Percentiles rank a stretch among this genome's conserved stretches.
These are phyloP conservation scores for Colletotrichum gloeosporioides DNA, from an alignment of 2,329 filamentous ascomycete genomes.

Conservation along the genomic window DNA sequence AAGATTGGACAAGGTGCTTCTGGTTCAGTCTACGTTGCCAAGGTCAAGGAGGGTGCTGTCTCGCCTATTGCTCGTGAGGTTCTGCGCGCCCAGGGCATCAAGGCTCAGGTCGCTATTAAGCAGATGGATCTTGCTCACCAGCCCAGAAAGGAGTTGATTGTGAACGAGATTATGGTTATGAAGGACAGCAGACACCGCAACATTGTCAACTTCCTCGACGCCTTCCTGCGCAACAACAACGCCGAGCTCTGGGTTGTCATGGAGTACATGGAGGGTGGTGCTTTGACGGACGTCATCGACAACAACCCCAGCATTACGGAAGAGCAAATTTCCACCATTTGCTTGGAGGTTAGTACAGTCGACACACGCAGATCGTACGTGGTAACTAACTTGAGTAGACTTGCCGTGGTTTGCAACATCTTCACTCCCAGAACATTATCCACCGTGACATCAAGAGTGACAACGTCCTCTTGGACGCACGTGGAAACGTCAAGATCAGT, in stretches of 20 bases:
- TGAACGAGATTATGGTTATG: constrained; percentile 99
- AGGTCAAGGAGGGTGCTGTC: constrained; percentile 87
- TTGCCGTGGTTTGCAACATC: constrained; percentile 90
- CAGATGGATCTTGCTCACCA: constrained; percentile 99
- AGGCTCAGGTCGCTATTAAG: constrained; percentile 96
- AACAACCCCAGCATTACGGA: constrained; percentile 95
- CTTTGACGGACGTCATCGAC: constrained; percentile 97
- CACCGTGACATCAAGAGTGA: constrained; percentile 99
- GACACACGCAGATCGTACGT: neutral
- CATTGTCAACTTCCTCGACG: constrained; percentile 98
- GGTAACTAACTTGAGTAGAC: constrained; percentile 64
- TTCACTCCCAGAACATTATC: constrained; percentile 96
- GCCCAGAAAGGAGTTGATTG: constrained; percentile 95
- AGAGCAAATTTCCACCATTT: constrained; percentile 97
- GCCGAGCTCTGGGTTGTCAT: constrained; percentile 99
- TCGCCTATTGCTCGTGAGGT: constrained; percentile 81
- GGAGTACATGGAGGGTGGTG: constrained; percentile 99
- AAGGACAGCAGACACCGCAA: constrained; percentile 98
- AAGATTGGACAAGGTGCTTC: constrained; percentile 99
- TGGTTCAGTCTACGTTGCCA: constrained; percentile 96
- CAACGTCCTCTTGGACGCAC: constrained; percentile 92
- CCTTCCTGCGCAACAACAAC: constrained; percentile 93
- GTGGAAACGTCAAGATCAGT: constrained; percentile 98
- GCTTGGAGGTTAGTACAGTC: constrained; percentile 77
- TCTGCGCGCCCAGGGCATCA: constrained; percentile 77